Conservation (phyloP, 2,329 filamentous ascomycete species). For the Cordyceps javanica region DNA sequence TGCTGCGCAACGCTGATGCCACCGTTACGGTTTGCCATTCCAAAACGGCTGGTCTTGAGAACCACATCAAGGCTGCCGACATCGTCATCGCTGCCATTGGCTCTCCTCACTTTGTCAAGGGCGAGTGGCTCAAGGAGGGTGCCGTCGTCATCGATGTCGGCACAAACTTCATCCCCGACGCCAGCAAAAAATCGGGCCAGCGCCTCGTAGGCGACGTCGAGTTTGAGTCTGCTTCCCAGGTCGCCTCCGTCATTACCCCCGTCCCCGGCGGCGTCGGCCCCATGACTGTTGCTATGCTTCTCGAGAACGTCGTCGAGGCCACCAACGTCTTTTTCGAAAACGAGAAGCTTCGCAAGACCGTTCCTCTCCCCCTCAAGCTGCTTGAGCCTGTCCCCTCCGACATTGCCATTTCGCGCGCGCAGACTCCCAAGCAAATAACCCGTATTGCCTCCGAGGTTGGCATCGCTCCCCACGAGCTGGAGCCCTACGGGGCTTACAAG, state of each 20-base stretch:
- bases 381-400: conserved; percentile 85
- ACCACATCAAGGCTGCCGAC: conserved; percentile 76
- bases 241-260: conserved; percentile 90
- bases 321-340: conserved; percentile 75
- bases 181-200: conserved; percentile 84
- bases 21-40: conserved; percentile 97
- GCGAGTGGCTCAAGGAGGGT: conserved; percentile 90
- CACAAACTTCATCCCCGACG: conserved; percentile 89
- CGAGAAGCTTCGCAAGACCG: conserved; percentile 73
- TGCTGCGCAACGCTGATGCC: conserved; percentile 91
- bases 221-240: conserved; percentile 73
- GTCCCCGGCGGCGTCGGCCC: conserved; percentile 95
- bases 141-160: conserved; percentile 97
- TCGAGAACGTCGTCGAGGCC: conserved; percentile 90
- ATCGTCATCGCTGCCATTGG: conserved; percentile 91
- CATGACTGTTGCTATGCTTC: conserved; percentile 97
- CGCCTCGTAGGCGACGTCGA: conserved; percentile 94
- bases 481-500: conserved; percentile 93
- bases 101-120: conserved; percentile 79
- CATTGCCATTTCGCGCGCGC: conserved; percentile 82
- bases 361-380: conserved; percentile 77
- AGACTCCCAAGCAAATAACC: conserved; percentile 88
- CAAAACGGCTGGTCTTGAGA: conserved; percentile 66
- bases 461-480: conserved; percentile 80
- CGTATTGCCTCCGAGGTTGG: conserved; percentile 79